phyloP scores from a whole-genome alignment of 108 stramenopile species.

The Cyclotella atomus region DNA sequence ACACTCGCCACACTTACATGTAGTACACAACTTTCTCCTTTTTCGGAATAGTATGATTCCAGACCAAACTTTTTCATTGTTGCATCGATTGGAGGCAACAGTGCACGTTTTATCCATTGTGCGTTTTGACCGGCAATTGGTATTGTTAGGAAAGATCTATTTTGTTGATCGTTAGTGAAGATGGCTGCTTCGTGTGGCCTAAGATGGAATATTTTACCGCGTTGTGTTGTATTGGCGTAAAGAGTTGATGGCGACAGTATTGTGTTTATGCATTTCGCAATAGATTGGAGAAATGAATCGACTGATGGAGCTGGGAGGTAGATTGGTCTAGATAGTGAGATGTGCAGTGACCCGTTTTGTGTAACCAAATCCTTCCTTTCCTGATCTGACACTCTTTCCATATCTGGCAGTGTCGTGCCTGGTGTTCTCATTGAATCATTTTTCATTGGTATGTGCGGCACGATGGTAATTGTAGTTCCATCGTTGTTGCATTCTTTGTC shows the following conservation, averaged over 20 bases:
- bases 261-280: slow-evolving; percentile 21
- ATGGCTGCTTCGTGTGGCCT: slow-evolving; percentile 29
- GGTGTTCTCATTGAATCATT: slow-evolving; percentile 6
- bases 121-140: slow-evolving; percentile 26
- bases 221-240: not conserved
- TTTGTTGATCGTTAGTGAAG: slow-evolving; percentile 35
- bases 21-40: slow-evolving; percentile 28
- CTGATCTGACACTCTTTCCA: no score
- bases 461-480: slow-evolving; percentile 3
- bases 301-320: slow-evolving; percentile 44
- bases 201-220: slow-evolving; percentile 15
- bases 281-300: slow-evolving; percentile 28
- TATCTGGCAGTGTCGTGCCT: no score
- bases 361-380: not conserved
- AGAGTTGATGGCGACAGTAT: slow-evolving; percentile 3
- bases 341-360: not conserved
- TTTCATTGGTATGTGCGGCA: slow-evolving; percentile 44
- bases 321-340: slow-evolving; percentile 41
- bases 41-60: slow-evolving; percentile 19
- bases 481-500: not conserved
- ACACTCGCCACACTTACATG: slow-evolving; percentile 51
- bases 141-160: slow-evolving; percentile 38
- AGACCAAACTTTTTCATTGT: slow-evolving; percentile 36
- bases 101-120: slow-evolving; percentile 28
- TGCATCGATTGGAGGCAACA: slow-evolving; percentile 40